Base-by-base conservation (phyloP, 148 eudicot genomes). In the Rhododendron mucronatum region DNA sequence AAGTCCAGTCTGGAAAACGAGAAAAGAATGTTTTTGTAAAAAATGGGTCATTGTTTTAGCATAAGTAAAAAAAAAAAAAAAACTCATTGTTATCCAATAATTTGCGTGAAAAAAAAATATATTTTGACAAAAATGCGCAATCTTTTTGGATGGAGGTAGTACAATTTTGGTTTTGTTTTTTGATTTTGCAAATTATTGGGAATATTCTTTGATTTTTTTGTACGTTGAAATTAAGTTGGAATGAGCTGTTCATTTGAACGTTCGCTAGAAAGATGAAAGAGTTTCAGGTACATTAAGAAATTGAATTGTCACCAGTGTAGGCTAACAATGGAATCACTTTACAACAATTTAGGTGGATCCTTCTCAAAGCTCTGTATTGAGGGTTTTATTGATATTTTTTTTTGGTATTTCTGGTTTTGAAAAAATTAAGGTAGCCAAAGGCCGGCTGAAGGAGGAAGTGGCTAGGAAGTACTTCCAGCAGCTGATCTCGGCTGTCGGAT, bases 391-490 rank as follows among this genome's bases (percentile, higher is more conserved):
- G 18, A 3, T 9, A 67, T 67, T n/a, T n/a, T 11, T 71, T 12
- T 6, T 71, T 71, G 14, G 76, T 13, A 0, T 12, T 30, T 71
- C 11, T 71, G 39, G 14, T 30, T 71, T 26, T 69, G 37, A 5
- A 8, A 37, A 18, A 37, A 39, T 76, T 5, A 37, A 37, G 86
- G 94, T 93, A 0, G 87, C 93, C 2, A 93, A 92, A 7, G 84
- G 84, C 1, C 35, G 95, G 11, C 61, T 93, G 11, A 90, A 91
- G 33, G 95, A 93, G 47, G 93, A 92, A 35, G 85, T 89, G 8
- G 94, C 95, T 2, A 80, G 94, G 33, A 93, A 92, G 65, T 93
- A 93, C 35, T 93, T 91, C 83, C 95, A 93, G 59, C 95, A 93
- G 35, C 44, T 93, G 1, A 84, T 93, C 7, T 91, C 94, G 0